A percentile compares a stretch with the other conserved stretches of the same genome.
Evolutionary conservation across 2,329 filamentous ascomycete species (phyloP).

Genomic region (Emmonsiellopsis sp.): DNA sequence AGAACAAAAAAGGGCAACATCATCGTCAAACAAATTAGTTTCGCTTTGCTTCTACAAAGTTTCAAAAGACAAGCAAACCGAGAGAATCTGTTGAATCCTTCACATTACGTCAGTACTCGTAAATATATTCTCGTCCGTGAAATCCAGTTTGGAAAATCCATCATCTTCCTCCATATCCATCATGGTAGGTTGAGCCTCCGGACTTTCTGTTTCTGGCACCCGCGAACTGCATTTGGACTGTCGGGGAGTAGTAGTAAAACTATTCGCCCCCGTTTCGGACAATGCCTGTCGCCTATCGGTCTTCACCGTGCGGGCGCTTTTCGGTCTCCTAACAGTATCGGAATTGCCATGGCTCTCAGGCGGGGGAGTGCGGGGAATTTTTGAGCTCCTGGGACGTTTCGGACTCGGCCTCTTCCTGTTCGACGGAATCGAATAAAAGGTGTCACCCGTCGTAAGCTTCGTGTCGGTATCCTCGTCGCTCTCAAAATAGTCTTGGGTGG

Average conservation of each 20-base stretch:
- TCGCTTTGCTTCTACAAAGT: too few relatives aligned
- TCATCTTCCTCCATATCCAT: constrained; percentile 11
- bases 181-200: constrained; percentile 13
- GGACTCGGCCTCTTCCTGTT: constrained; percentile 15
- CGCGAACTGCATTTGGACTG: not conserved
- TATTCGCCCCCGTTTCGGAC: not conserved
- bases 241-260: not conserved
- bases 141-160: constrained; percentile 20
- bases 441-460: constrained; percentile 10
- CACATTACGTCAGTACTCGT: constrained; percentile 19
- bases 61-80: not conserved
- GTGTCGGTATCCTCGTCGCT: not conserved
- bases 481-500: not conserved
- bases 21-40: too few relatives aligned
- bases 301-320: not conserved
- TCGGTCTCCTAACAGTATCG: not conserved
- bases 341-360: not conserved
- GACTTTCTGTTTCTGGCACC: not conserved
- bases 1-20: too few relatives aligned
- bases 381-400: constrained; percentile 20
- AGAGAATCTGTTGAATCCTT: not conserved
- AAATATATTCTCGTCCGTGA: constrained; percentile 27
- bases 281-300: not conserved
- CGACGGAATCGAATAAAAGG: constrained; percentile 14
- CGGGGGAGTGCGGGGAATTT: constrained; percentile 10